phyloP scores from a whole-genome alignment of 495 filamentous ascomycete species.

The Penicillium chermesinum region DNA sequence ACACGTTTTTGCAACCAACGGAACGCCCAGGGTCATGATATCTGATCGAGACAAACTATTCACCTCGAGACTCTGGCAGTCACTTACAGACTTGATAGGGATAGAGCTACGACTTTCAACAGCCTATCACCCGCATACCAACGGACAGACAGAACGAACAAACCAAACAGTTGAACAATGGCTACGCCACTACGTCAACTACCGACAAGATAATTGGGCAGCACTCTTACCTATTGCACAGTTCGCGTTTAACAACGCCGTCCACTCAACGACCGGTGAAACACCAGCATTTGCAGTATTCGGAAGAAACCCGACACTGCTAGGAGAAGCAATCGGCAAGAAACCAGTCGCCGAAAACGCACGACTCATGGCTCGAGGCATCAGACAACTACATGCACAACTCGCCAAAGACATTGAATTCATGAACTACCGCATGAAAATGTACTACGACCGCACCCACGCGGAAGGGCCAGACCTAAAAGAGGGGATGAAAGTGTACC shows the following conservation, averaged over 20 bases:
- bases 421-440: no score
- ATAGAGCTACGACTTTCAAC: conserved; percentile 7
- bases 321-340: not conserved
- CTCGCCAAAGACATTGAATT: no score
- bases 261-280: not conserved
- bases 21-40: not conserved
- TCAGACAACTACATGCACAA: not conserved
- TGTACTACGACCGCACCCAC: no score
- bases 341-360: not conserved
- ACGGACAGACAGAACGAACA: conserved; percentile 2
- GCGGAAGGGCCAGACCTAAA: no score
- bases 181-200: not conserved
- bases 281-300: not conserved
- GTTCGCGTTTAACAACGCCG: not conserved
- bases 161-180: not conserved
- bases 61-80: conserved; percentile 1
- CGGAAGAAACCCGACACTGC: not conserved
- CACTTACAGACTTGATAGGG: not conserved
- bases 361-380: not conserved
- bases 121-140: conserved; percentile 3
- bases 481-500: no score
- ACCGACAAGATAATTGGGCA: not conserved
- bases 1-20: not conserved
- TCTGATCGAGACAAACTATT: conserved; percentile 4
- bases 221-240: not conserved